These are phyloP conservation scores for Aegilops umbellulata DNA, from an alignment of 176 grass and related monocot species.

Conservation along the genomic window DNA sequence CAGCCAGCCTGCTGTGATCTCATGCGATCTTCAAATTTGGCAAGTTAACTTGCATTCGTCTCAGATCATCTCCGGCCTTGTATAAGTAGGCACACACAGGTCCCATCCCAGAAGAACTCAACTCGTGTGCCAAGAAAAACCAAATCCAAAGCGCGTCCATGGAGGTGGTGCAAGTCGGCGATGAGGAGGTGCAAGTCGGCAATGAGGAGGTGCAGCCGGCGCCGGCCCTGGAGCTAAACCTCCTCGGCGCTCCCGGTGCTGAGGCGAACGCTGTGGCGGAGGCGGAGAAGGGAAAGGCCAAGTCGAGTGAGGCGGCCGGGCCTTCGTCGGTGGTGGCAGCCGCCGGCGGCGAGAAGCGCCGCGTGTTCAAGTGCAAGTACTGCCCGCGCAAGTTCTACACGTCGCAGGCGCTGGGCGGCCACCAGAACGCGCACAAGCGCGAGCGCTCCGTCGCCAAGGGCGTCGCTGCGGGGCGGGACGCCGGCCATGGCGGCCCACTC, in stretches of 20 bases:
- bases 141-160: not conserved
- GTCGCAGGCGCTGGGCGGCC: conserved; percentile 91
- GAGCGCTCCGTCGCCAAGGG: conserved; percentile 76
- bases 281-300: no score
- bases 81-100: conserved; percentile 29
- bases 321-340: not conserved
- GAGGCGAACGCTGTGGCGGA: no score
- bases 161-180: not conserved
- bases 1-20: conserved; percentile 20
- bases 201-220: not conserved
- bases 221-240: no score
- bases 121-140: conserved; percentile 1
- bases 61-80: conserved; percentile 9
- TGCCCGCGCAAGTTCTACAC: conserved; percentile 90
- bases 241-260: no score
- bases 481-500: not conserved
- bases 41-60: conserved; percentile 13
- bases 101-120: not conserved
- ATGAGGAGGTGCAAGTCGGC: not conserved
- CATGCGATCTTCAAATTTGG: conserved; percentile 23
- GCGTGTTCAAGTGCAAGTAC: conserved; percentile 85
- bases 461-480: conserved; percentile 10
- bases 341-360: conserved; percentile 5
- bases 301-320: no score
- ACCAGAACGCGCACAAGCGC: conserved; percentile 99